A percentile compares a stretch with the other conserved stretches of the same genome.
Evolutionary conservation across 148 eudicot genomes (phyloP).

Genomic region (Amaranthus cruentus): DNA sequence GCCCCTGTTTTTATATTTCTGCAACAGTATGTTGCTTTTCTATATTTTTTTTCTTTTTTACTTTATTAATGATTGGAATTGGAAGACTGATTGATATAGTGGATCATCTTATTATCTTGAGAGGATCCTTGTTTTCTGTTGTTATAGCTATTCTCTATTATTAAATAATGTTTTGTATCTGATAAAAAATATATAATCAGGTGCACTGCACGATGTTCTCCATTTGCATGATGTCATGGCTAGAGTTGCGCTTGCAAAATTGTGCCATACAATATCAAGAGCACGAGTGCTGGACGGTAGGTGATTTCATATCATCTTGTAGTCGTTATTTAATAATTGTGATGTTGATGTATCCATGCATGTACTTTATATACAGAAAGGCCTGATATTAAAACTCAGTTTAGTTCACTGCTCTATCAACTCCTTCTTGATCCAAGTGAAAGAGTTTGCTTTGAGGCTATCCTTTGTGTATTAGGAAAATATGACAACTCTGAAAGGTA

Average conservation of each 20-base stretch:
- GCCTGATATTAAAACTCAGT: constrained; percentile 86
- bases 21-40: neutral
- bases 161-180: neutral
- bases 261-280: constrained; percentile 89
- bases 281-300: constrained; percentile 91
- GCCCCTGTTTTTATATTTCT: neutral
- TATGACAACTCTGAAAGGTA: constrained; percentile 88
- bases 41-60: neutral
- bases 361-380: constrained; percentile 57
- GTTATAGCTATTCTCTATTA: neutral
- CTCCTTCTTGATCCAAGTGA: constrained; percentile 99
- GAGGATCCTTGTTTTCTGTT: neutral
- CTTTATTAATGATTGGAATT: neutral
- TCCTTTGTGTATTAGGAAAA: constrained; percentile 87
- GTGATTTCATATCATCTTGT: constrained; percentile 2
- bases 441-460: constrained; percentile 98
- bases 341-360: constrained; percentile 11
- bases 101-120: neutral
- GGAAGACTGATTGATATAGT: neutral
- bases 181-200: constrained; percentile 33
- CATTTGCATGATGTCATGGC: constrained; percentile 98
- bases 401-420: constrained; percentile 81
- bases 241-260: constrained; percentile 93
- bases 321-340: constrained; percentile 8
- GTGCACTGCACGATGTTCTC: constrained; percentile 88